phyloP scores from a whole-genome alignment of 257 asterid species.

The Avicennia marina region DNA sequence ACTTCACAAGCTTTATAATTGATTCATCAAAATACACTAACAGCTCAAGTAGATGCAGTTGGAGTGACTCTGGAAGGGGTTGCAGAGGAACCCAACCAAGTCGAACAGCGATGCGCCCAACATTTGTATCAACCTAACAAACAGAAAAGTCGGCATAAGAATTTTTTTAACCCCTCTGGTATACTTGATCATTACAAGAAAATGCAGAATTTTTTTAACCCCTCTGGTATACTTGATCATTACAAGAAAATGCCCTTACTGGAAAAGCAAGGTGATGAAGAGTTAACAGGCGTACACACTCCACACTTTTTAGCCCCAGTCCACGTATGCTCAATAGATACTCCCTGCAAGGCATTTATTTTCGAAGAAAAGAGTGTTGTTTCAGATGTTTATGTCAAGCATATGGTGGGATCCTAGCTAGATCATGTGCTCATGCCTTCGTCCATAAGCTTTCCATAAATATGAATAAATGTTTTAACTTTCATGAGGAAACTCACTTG shows the following conservation, averaged over 20 bases:
- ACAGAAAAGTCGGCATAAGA: too few species aligned
- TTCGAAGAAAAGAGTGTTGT: constrained; percentile 6
- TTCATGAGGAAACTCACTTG: constrained; percentile 46
- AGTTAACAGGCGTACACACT: constrained; percentile 87
- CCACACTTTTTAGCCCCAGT: constrained; percentile 91
- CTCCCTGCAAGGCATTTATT: constrained; percentile 55
- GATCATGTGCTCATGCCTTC: constrained; percentile 4
- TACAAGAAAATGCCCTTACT: constrained; percentile 43
- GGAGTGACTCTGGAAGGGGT: constrained; percentile 93
- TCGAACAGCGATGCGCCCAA: constrained; percentile 93
- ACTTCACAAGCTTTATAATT: constrained; percentile 4
- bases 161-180: too few species aligned
- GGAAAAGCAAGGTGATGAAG: constrained; percentile 97
- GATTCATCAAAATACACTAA: constrained; percentile 35
- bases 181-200: constrained; percentile 19
- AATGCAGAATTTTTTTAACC: too few species aligned
- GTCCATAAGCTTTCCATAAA: neutral
- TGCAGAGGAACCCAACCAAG: constrained; percentile 99
- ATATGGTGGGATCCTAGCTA: neutral
- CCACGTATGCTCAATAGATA: constrained; percentile 85
- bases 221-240: constrained; percentile 17
- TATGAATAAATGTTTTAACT: constrained; percentile 5
- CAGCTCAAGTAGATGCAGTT: constrained; percentile 95
- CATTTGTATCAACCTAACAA: constrained; percentile 92
- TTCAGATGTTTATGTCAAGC: neutral